Evolutionary conservation across 2,329 filamentous ascomycete species (phyloP).

Genomic region (Magnaporthiopsis rhizophila): DNA sequence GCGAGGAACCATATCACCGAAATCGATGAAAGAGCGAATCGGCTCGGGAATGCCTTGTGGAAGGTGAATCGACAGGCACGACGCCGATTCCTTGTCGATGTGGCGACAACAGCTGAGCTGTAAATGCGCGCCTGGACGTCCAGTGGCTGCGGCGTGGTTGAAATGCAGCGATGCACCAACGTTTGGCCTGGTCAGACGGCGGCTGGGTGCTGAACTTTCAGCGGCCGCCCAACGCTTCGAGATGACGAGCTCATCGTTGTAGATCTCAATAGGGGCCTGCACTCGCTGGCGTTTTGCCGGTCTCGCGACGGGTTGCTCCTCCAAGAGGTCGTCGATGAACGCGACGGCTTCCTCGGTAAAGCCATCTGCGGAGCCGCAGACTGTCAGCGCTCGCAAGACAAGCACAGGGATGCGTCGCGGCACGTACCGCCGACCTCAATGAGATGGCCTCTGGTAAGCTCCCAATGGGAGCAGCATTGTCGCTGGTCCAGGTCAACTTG

Average conservation of each 20-base stretch:
- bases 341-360: not conserved
- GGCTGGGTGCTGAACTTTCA: not conserved
- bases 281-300: not conserved
- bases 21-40: not conserved
- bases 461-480: not conserved
- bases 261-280: not conserved
- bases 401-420: not conserved
- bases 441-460: not conserved
- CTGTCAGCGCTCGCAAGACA: not conserved
- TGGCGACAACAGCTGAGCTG: not conserved
- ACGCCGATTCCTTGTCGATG: not conserved
- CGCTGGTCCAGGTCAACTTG: not conserved
- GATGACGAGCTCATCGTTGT: constrained; percentile 4
- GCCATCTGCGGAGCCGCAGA: not conserved
- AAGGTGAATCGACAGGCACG: constrained; percentile 1
- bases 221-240: not conserved
- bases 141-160: not conserved
- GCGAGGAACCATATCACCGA: constrained; percentile 13
- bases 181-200: not conserved
- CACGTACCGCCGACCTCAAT: not conserved
- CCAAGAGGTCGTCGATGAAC: not conserved
- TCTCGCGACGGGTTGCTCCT: not conserved
- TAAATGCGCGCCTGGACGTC: not conserved
- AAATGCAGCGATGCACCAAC: not conserved
- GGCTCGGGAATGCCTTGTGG: constrained; percentile 1